Evolutionary conservation across 352 stramenopile species (phyloP).

Genomic region (Pythium myriotylum): DNA sequence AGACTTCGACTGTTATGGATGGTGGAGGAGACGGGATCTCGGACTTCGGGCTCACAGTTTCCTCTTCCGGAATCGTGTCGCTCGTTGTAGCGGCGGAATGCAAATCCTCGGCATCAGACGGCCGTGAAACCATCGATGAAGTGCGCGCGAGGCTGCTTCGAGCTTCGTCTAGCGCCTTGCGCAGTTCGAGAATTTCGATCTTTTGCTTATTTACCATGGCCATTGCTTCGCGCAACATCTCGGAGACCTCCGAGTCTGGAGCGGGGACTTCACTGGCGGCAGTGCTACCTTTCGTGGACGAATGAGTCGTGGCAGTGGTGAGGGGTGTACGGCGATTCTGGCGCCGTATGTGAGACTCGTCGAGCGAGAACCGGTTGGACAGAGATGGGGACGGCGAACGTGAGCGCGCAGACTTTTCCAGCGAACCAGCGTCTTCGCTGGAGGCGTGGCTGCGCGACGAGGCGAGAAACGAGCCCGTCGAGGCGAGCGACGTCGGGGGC

Average conservation of each 20-base stretch:
- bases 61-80: slow-evolving; percentile 9
- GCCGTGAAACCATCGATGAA: slow-evolving; percentile 12
- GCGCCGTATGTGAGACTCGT: slow-evolving; percentile 23
- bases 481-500: background rate
- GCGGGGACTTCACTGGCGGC: background rate
- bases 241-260: slow-evolving; percentile 45
- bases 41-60: background rate
- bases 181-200: slow-evolving; percentile 60
- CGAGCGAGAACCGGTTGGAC: slow-evolving; percentile 26
- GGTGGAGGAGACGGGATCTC: background rate
- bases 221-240: slow-evolving; percentile 75
- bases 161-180: slow-evolving; percentile 26
- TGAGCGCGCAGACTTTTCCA: slow-evolving; percentile 6
- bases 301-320: slow-evolving; percentile 19
- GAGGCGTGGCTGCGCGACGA: slow-evolving; percentile 2
- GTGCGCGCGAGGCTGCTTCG: slow-evolving; percentile 4
- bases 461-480: slow-evolving; percentile 22
- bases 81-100: background rate
- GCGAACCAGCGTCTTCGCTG: slow-evolving; percentile 20
- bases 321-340: background rate
- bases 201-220: slow-evolving; percentile 67
- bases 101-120: slow-evolving; percentile 10
- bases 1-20: background rate
- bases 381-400: slow-evolving; percentile 11
- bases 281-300: background rate